Evolutionary conservation across 129 eudicot species (phyloP), one percentile per base, ranked within the genome.

Genomic region (Pseudognaphalium luteoalbum): DNA sequence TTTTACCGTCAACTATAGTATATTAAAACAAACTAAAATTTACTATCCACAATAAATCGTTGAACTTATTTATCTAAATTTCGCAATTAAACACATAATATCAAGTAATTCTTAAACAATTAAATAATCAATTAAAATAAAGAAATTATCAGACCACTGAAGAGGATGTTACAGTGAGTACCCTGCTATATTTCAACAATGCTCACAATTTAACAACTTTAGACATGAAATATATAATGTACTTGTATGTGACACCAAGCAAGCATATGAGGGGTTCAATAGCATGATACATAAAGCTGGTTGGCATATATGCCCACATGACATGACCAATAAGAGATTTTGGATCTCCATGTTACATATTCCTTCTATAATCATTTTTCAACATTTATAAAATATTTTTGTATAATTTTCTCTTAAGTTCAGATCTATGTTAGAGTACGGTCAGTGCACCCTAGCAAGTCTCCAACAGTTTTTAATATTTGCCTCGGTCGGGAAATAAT

Each of bases 291-390:
- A 52, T 52, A 52, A 52, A 52, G 59, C 59, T 37, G 44, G 44
- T 37, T 37, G 44, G 44, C 44, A 37, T 37, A 37, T 41, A 20
- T n/a, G 22, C 73, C 73, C 58, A 73, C 77, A 73, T 73, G 67
- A 52, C 59, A 52, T 52, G 59, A 52, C 59, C 59, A 52, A n/a
- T 52, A 52, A 52, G 6, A 37, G 70, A 30, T 64, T 74, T 59
- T 70, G 71, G 42, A 70, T 70, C 71, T 70, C 76, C 76, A 78
- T 78, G 81, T 78, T 78, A 60, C 71, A 64, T 70, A 71, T 71
- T 21, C 76, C 70, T 59, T 64, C 60, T 78, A 12, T 47, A 70
- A 33, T 78, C 41, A 29, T 33, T 33, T 5, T 60, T 15, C 0
- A 25, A 25, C 1, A 4, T 44, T 70, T 60, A 33, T n/a, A 25